Percentiles rank a stretch among this genome's conserved stretches.
These are phyloP conservation scores for Emericellopsis cladophorae DNA, from an alignment of 2,329 filamentous ascomycete species.

Conservation along the genomic window DNA sequence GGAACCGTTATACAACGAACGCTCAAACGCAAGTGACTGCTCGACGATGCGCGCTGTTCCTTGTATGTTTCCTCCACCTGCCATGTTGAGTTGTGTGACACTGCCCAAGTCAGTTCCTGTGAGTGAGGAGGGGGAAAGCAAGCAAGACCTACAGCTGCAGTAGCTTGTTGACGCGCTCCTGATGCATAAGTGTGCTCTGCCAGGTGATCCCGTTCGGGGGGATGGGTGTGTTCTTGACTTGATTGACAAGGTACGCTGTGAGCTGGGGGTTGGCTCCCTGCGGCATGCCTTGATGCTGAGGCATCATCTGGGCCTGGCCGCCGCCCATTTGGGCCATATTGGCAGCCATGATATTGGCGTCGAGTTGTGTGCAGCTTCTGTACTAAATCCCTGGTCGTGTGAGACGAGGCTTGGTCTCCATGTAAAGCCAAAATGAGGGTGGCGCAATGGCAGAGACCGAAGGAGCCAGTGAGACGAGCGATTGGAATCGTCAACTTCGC, in stretches of 20 bases:
- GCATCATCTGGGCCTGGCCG: conserved; percentile 30
- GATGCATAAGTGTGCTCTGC: conserved; percentile 23
- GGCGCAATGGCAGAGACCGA: not conserved
- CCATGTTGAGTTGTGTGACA: not conserved
- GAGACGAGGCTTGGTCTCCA: conserved; percentile 10
- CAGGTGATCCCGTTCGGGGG: conserved; percentile 19
- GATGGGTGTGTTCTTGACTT: conserved; percentile 10
- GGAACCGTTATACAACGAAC: conserved; percentile 26
- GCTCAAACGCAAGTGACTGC: too few relatives aligned
- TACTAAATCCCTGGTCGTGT: not conserved
- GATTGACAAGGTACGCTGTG: not conserved
- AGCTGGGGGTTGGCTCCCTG: not conserved
- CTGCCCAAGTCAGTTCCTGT: not conserved
- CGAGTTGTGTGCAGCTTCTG: not conserved
- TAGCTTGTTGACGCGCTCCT: conserved; percentile 28
- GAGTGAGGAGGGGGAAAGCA: not conserved
- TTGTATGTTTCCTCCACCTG: not conserved
- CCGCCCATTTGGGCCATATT: conserved; percentile 44
- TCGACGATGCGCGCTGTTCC: not conserved
- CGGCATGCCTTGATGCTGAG: conserved; percentile 18
- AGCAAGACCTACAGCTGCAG: conserved; percentile 25
- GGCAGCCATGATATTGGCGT: conserved; percentile 41
- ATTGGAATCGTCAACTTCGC: too few relatives aligned
- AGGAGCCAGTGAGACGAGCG: too few relatives aligned
- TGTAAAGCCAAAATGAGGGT: conserved; percentile 10